Evolutionary conservation across 108 stramenopile genomes (phyloP), one percentile per base, ranked within the genome.

Genomic region (Stephanodiscus triporus): DNA sequence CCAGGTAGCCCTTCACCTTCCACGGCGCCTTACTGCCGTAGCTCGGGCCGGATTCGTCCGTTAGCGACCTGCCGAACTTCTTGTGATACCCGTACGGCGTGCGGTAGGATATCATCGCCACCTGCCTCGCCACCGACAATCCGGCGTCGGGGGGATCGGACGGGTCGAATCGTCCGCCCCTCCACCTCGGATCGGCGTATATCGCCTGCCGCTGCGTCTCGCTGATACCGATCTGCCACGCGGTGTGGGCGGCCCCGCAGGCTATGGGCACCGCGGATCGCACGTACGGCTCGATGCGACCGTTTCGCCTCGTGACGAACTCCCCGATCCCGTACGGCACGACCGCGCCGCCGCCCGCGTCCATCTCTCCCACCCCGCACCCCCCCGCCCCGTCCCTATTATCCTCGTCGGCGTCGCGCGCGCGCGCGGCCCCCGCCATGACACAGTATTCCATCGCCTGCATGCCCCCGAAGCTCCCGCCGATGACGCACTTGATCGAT

Each of bases 401-500:
- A 63, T 56, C 61, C 30, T 38, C 51, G 50, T 14, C 10, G 26
- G 23, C 59, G 13, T 19, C 43, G 54, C 73, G 45, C 32, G 80
- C 74, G 29, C 85, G 45, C 13, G 82, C 70, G 42, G 88, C 85
- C 9, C 91, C 89, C 5, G 80, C 95, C 70, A 94, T 91, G 47
- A 92, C 89, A 17, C 86, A 90, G 85, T 89, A 96, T 69, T 97
- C 97, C 84, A 97, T 87, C 20, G 90, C 86, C 63, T 97, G 97
- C 97, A 97, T 97, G 9, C 97, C 97, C 30, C 97, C 97, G 85
- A 97, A 94, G 68, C 88, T 91, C 1, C 97, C 97, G 24, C 97
- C 97, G 75, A 97, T 92, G 14, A 97, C 97, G 45, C 83, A 82
- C 69, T 94, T 91, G 75, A 97, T 77, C 3, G 86, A 86, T 34